These are phyloP conservation scores for Hymenoscyphus infarciens DNA, from an alignment of 2,329 filamentous ascomycete species.

Conservation along the genomic window DNA sequence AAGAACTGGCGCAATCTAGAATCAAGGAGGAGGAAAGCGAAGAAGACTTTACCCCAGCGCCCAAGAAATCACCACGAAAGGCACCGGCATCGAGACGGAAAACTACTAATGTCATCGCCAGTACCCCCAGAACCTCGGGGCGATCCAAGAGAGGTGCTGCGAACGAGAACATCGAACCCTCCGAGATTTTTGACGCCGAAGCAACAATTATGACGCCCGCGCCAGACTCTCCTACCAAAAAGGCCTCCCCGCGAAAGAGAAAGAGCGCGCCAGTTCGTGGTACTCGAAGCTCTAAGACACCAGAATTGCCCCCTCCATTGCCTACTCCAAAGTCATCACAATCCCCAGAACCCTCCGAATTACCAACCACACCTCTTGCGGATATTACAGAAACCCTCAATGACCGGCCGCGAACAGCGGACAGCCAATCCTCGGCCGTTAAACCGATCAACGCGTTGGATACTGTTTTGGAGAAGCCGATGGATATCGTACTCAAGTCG, in stretches of 20 bases:
- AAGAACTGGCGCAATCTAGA: constrained; percentile 58
- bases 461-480: constrained; percentile 78
- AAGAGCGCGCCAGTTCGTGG: constrained; percentile 50
- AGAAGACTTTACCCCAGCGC: constrained; percentile 73
- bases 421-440: constrained; percentile 49
- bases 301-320: constrained; percentile 36
- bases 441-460: constrained; percentile 75
- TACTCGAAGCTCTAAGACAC: constrained; percentile 32
- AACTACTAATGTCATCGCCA: constrained; percentile 33
- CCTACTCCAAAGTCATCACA: constrained; percentile 48
- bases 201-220: constrained; percentile 36
- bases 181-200: constrained; percentile 57
- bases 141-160: constrained; percentile 41
- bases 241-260: constrained; percentile 61
- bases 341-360: constrained; percentile 52
- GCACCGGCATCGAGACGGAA: constrained; percentile 50
- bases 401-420: constrained; percentile 49
- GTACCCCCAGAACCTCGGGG: constrained; percentile 33
- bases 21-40: constrained; percentile 62
- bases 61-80: constrained; percentile 53
- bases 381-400: constrained; percentile 73
- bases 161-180: constrained; percentile 53
- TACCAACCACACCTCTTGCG: constrained; percentile 57
- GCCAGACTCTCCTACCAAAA: constrained; percentile 53
- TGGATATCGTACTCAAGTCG: constrained; percentile 90